phyloP scores from a whole-genome alignment of 23 red algal species.

The Pyropia haitanensis region DNA sequence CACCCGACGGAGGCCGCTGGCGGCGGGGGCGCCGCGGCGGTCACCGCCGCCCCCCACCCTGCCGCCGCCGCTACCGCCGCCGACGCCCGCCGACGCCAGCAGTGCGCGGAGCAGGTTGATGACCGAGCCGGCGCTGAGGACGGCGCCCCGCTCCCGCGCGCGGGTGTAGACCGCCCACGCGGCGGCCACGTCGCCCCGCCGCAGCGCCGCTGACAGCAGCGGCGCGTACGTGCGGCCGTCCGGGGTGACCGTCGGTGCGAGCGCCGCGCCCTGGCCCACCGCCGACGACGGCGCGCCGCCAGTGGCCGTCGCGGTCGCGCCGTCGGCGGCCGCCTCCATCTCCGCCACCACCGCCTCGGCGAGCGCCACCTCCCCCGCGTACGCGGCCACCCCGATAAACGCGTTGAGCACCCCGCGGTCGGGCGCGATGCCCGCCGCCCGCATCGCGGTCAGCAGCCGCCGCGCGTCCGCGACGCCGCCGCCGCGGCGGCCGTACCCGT shows the following conservation, averaged over 20 bases:
- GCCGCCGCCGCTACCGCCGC: too few species aligned
- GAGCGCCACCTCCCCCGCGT: conserved; percentile 12
- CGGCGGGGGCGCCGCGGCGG: too few species aligned
- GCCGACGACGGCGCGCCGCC: conserved; percentile 13
- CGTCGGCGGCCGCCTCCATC: conserved; percentile 17
- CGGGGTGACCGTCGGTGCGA: background rate
- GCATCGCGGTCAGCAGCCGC: conserved; percentile 29
- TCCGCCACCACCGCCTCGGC: conserved; percentile 15
- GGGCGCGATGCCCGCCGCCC: conserved; percentile 10
- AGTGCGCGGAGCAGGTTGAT: too few species aligned
- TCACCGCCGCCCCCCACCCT: too few species aligned
- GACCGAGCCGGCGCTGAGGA: too few species aligned
- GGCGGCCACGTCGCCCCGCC: background rate
- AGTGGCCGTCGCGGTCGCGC: conserved; percentile 6
- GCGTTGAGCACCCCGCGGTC: conserved; percentile 35
- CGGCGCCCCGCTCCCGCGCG: too few species aligned
- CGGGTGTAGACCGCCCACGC: too few species aligned
- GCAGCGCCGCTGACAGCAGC: conserved; percentile 17
- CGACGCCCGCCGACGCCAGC: too few species aligned
- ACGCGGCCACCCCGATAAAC: conserved; percentile 25
- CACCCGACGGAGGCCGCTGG: too few species aligned
- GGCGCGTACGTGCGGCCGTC: conserved; percentile 18
- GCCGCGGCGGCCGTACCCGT: conserved; percentile 14
- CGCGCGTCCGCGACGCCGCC: conserved; percentile 12
- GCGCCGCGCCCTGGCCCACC: conserved; percentile 1